Evolutionary conservation across 352 stramenopile genomes (phyloP).

Genomic region (Globisporangium middletonii): DNA sequence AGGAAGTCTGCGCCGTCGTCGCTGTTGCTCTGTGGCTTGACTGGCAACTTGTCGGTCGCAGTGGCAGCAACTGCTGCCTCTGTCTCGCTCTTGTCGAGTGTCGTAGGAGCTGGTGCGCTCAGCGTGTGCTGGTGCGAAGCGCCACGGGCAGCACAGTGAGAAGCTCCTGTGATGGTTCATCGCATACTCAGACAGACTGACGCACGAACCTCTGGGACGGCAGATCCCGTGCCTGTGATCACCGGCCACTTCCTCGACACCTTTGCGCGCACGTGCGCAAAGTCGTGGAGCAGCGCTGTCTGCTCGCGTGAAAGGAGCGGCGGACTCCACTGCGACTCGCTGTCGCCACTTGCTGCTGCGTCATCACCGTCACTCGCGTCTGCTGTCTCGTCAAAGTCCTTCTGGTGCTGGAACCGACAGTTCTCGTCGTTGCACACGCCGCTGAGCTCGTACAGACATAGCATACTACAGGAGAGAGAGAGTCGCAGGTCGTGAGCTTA

Average conservation of each 20-base stretch:
- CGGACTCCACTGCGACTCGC: not conserved
- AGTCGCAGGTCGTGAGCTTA: not conserved
- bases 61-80: too few species aligned
- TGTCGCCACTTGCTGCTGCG: not conserved
- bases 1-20: conserved; percentile 11
- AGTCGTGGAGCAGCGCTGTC: conserved; percentile 29
- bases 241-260: conserved; percentile 39
- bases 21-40: not conserved
- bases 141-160: not conserved
- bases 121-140: too few species aligned
- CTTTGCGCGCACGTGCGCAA: conserved; percentile 30
- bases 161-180: not conserved
- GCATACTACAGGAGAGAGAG: conserved; percentile 24
- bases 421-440: conserved; percentile 72
- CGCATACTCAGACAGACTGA: too few species aligned
- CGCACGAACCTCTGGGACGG: not conserved
- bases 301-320: conserved; percentile 15
- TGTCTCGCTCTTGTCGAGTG: too few species aligned
- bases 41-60: not conserved
- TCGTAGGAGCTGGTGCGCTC: too few species aligned
- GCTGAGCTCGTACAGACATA: conserved; percentile 71
- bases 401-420: conserved; percentile 57
- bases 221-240: conserved; percentile 14
- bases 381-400: conserved; percentile 33
- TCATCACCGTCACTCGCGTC: not conserved